Evolutionary conservation across 768 basidiomycete genomes (phyloP).

Genomic region (Russula earlei): DNA sequence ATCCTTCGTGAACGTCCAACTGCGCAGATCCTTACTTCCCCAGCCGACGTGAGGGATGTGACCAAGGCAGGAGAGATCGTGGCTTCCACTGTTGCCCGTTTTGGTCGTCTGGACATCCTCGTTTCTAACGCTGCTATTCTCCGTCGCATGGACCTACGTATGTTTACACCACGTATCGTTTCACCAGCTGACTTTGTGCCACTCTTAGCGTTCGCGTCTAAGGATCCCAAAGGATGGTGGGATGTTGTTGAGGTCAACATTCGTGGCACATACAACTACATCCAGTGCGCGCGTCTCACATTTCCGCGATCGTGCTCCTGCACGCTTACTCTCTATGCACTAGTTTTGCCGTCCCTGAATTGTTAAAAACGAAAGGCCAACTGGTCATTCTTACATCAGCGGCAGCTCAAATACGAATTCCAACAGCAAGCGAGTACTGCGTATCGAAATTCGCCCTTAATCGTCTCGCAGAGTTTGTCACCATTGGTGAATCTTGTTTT

Average conservation of each 20-base stretch:
- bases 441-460: constrained; percentile 3
- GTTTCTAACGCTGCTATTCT: constrained; percentile 4
- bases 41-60: constrained; percentile 4
- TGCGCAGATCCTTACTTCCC: constrained; percentile 1
- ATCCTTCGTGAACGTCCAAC: background rate
- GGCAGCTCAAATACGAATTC: background rate
- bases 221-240: constrained; percentile 14
- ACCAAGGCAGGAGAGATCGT: background rate
- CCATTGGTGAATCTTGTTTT: background rate
- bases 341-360: constrained; percentile 4
- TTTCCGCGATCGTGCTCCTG: background rate
- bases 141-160: background rate
- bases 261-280: constrained; percentile 7
- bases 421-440: constrained; percentile 8
- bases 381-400: background rate
- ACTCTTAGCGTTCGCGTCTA: background rate
- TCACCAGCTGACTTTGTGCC: background rate
- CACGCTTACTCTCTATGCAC: background rate
- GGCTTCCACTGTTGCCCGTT: background rate
- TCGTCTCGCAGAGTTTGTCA: constrained; percentile 5
- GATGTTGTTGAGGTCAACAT: constrained; percentile 10
- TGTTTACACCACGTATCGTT: background rate
- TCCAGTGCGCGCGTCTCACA: background rate
- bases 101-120: constrained; percentile 10
- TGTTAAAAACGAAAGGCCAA: constrained; percentile 6